Base-by-base conservation (phyloP, 495 filamentous ascomycete genomes). In the Letharia lupina region DNA sequence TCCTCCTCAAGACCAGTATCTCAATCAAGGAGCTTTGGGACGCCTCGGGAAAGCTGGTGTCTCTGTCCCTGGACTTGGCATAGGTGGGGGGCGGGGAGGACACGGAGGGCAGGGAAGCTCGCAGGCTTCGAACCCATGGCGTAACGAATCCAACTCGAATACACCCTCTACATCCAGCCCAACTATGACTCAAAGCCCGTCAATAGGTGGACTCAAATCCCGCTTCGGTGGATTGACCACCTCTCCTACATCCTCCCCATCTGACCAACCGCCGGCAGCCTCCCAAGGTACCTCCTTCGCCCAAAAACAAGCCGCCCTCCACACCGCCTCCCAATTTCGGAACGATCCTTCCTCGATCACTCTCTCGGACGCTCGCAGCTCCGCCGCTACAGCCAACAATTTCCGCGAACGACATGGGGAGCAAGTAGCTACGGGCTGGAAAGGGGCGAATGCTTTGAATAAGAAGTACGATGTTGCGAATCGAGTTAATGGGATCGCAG, bases 21-120 rank as follows among this genome's bases (percentile, higher is more conserved):
- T 93, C 35, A 93, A 93, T 65, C 87, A 90, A 71, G 83, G 79
- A 4, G 84, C 91, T 23, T 72, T 89, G 44, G 79, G 77, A 45
- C 82, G 91, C 33, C 80, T 98, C 10, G 83, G 87, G 23, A 82
- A 85, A 63, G 87, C 92, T 9, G 93, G 93, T 5, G 81, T 96
- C 54, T 90, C 87, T 0, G 91, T 97, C 4, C 91, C 93, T 2
- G 89, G 83, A 0, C 79, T 96, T 52, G 89, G 89, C 20, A 95
- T 96, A 67, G 86, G 86, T 16, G 37, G 41, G 4, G 45, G 23
- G 23, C 16, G 63, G 33, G 52, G 11, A 39, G 23, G 23, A 28
- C 23, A 28, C 23, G 23, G 23, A 28, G 45, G 42, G 16, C 48
- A 52, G 33, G 61, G 52, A 54, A 18, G 37, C 39, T 54, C 61